phyloP scores from a whole-genome alignment of 2,329 filamentous ascomycete species.

The Fusarium kyushuense region DNA sequence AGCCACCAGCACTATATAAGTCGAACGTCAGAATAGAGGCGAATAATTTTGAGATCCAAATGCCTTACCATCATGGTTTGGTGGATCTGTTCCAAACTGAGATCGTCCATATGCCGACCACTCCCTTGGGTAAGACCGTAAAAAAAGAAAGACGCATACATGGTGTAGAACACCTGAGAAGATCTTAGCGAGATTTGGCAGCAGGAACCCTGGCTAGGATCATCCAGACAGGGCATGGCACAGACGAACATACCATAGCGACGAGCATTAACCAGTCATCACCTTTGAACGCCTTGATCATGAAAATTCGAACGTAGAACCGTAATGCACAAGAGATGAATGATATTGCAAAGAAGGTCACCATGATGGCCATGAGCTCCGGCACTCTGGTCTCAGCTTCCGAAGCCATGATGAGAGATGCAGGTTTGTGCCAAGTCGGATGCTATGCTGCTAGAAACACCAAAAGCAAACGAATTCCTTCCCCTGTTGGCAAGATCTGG shows the following conservation, averaged over 20 bases:
- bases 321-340: constrained; percentile 47
- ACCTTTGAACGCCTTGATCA: constrained; percentile 52
- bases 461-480: neutral
- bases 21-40: neutral
- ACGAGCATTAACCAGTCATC: constrained; percentile 55
- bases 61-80: constrained; percentile 50
- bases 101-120: constrained; percentile 47
- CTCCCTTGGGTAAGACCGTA: constrained; percentile 53
- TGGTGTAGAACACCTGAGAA: constrained; percentile 37
- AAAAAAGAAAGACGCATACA: constrained; percentile 21
- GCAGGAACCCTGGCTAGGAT: too few species aligned
- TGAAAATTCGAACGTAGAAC: constrained; percentile 49
- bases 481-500: neutral
- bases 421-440: neutral
- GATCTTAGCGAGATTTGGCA: constrained; percentile 26
- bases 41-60: neutral
- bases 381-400: constrained; percentile 47
- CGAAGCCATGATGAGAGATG: constrained; percentile 8
- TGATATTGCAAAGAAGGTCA: constrained; percentile 44
- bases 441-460: neutral
- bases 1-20: constrained; percentile 45
- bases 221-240: neutral
- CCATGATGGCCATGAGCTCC: constrained; percentile 50
- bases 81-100: constrained; percentile 46
- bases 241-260: constrained; percentile 44